Base-by-base conservation (phyloP, 495 filamentous ascomycete species). In the Xylaria longipes region DNA sequence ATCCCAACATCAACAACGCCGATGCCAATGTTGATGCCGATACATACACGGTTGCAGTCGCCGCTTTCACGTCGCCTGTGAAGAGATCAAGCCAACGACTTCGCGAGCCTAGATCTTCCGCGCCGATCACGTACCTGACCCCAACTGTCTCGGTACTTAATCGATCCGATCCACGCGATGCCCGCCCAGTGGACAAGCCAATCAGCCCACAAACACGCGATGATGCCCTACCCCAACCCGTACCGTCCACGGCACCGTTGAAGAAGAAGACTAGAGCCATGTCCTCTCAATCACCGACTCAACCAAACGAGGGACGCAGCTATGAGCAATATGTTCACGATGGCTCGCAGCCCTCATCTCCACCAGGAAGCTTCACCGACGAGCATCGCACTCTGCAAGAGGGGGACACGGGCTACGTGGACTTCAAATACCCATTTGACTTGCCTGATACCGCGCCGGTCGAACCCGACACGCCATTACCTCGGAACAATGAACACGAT, bases 261-360 rank as follows among this genome's bases (percentile, higher is more conserved):
- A 72, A 72, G 63, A 70, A 62, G 50, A 48, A 41, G 25, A 72
- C 43, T 22, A 62, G 15, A 29, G 48, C 61, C 68, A 79, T 79
- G 77, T 74, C 77, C 45, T 83, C 82, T 17, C 77, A 80, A 37
- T 80, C 81, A 4, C 79, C 79, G 1, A 85, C 84, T 0, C 84
- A 85, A 64, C 79, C 82, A 3, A 85, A 85, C 65, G 77, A 79
- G 20, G 83, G 76, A 9, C 76, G 84, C 33, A 84, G 81, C 68
- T 85, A 85, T 61, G 83, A 85, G 12, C 77, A 77, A 39, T 83
- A 79, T 64, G 39, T 50, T 22, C 35, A 64, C 5, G 65, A 73
- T 12, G 70, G 65, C 62, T 76, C 73, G 29, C 73, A 75, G 43
- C 64, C 56, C 27, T 69, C 65, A 12, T 72, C 73, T 22, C 71